These are phyloP conservation scores for Porphyrellus cyaneotinctus DNA, from an alignment of 768 basidiomycete genomes.

Conservation along the genomic window DNA sequence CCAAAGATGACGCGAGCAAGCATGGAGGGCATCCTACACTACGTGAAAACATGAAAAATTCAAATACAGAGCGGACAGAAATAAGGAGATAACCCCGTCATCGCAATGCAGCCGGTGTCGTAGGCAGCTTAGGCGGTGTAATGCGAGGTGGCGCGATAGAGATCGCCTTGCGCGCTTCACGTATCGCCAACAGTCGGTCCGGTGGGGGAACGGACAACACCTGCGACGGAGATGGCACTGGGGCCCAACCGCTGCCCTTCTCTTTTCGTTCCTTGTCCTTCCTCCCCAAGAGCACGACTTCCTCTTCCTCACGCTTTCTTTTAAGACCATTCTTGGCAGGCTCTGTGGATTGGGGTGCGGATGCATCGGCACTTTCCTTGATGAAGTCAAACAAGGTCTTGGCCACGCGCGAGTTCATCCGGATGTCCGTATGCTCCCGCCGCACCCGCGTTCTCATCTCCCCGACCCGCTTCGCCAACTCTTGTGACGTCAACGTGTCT, in stretches of 20 bases:
- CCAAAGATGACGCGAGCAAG: no score
- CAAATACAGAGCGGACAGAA: no score
- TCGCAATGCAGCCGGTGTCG: conserved; percentile 4
- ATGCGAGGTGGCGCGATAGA: conserved; percentile 14
- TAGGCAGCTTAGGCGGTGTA: neutral
- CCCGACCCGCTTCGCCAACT: conserved; percentile 43
- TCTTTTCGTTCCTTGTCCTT: conserved; percentile 18
- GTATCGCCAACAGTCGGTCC: conserved; percentile 15
- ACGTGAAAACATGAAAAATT: no score
- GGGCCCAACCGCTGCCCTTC: neutral
- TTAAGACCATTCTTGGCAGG: conserved; percentile 6
- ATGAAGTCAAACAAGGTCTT: conserved; percentile 56
- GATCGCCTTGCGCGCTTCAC: conserved; percentile 17
- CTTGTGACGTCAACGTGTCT: conserved; percentile 32
- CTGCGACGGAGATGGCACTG: neutral
- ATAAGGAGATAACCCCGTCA: neutral
- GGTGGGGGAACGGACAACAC: conserved; percentile 3
- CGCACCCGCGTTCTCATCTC: conserved; percentile 57
- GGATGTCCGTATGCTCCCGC: conserved; percentile 54
- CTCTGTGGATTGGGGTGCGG: neutral
- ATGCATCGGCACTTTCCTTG: conserved; percentile 14
- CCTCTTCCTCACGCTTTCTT: conserved; percentile 28
- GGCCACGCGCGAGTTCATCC: conserved; percentile 57
- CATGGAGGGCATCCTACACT: no score
- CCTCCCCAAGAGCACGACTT: neutral